A percentile compares a stretch with the other conserved stretches of the same genome.
Evolutionary conservation across 1,139 yeast genomes (phyloP).

Genomic region (Meyerozyma athensensis): DNA sequence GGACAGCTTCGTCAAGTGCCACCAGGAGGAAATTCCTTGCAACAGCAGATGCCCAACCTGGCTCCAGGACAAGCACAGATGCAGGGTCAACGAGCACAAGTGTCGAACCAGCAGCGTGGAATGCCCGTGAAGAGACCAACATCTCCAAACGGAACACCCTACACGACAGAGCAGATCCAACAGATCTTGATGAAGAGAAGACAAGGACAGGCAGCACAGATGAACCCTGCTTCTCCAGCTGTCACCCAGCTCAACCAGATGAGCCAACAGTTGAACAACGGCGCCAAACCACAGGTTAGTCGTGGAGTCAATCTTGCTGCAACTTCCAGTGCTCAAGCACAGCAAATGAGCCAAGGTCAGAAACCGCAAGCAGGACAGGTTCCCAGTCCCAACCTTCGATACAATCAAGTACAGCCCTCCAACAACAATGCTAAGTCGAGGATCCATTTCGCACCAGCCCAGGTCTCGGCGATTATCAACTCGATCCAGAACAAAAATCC

Average conservation of each 20-base stretch:
- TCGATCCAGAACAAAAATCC: conserved; percentile 71
- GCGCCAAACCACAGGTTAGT: background rate
- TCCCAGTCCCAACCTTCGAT: background rate
- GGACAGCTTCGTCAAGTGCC: conserved; percentile 3
- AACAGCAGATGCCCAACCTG: conserved; percentile 2
- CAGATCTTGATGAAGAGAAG: conserved; percentile 26
- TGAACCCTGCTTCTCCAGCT: background rate
- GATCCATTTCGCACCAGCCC: conserved; percentile 53
- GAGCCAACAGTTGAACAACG: conserved; percentile 1
- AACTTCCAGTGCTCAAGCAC: too few relatives aligned
- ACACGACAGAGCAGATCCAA: conserved; percentile 52
- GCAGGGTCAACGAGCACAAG: conserved; percentile 1
- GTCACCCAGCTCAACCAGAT: background rate
- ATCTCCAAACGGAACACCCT: conserved; percentile 50
- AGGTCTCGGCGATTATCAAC: conserved; percentile 64
- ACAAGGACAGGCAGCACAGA: background rate
- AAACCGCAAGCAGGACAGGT: background rate
- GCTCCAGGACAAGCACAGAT: background rate
- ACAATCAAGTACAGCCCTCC: conserved; percentile 6
- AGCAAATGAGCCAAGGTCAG: background rate
- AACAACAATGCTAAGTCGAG: conserved; percentile 16
- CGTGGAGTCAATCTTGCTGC: background rate
- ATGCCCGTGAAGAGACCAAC: conserved; percentile 30
- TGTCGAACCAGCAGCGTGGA: conserved; percentile 2
- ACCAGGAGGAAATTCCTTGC: conserved; percentile 1